Base-by-base conservation (phyloP, 177 flowering plant genomes). In the Tripterygium wilfordii region DNA sequence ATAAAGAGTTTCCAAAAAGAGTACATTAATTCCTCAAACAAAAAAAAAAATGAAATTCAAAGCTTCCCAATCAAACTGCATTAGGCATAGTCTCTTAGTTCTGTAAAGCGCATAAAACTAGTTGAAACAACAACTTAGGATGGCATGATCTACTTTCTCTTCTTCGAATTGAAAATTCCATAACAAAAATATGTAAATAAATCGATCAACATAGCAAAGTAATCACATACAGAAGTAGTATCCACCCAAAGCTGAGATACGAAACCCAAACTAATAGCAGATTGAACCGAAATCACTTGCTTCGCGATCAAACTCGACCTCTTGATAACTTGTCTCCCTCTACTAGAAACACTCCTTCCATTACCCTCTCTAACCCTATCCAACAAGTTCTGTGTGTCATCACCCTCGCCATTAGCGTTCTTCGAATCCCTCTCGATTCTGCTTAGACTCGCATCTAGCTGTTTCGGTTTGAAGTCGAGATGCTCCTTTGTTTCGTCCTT, bases 161-260 rank as follows among this genome's bases (percentile, higher is more conserved):
- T n/a, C n/a, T n/a, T n/a, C n/a, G n/a, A n/a, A n/a, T 30, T 30
- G 33, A 7, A 6, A 30, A 30, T 7, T 30, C 7, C 7, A 0
- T 29, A 22, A 20, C 4, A 17, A 13, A 43, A 17, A 43, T 17
- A 33, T n/a, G n/a, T n/a, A 20, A 36, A 10, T 6, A 5, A 44
- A 3, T 10, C 1, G 15, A 12, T 32, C 14, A 4, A 9, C 3
- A 31, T 23, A 7, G 32, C 27, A 3, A 21, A 22, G 18, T 1
- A 15, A 16, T 33, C 30, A 57, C 91, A 77, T 58, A 88, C 94
- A 23, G 84, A 71, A 51, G 29, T 36, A 8, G 82, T 71, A 53
- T 88, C 81, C 24, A 88, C 88, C 92, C 96, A 88, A 54, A 88
- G 80, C 54, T 88, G 88, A 0, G 90, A 75, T 10, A 88, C 76